Evolutionary conservation across 78 protist genomes (phyloP).

Genomic region (Bigelowiella natans): DNA sequence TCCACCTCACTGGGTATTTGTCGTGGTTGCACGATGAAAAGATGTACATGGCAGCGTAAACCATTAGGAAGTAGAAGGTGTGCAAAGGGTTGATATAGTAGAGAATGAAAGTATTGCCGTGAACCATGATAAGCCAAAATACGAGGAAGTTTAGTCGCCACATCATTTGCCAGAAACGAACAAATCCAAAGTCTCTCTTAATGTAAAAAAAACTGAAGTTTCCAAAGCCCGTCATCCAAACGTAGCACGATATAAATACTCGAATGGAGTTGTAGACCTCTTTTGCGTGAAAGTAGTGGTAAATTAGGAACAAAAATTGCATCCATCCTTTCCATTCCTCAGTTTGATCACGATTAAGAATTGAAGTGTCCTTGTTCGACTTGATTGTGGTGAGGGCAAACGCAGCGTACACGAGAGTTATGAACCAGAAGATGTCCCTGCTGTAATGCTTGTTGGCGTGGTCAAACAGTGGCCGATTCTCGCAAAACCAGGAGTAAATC

Average conservation of each 20-base stretch:
- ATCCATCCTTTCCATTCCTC: constrained; percentile 38
- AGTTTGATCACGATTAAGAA: background rate
- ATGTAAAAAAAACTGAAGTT: constrained; percentile 28
- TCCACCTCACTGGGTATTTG: background rate
- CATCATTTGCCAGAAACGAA: constrained; percentile 22
- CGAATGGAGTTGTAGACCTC: constrained; percentile 46
- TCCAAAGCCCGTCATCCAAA: constrained; percentile 68
- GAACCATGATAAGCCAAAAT: background rate
- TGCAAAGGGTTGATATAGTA: constrained; percentile 48
- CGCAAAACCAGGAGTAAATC: background rate
- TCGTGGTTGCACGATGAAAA: background rate
- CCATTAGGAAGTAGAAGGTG: constrained; percentile 33
- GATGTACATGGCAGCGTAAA: background rate
- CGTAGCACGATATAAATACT: constrained; percentile 51
- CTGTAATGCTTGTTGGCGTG: background rate
- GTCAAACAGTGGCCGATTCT: background rate
- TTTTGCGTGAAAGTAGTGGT: constrained; percentile 48
- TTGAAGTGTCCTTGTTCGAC: background rate
- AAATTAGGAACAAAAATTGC: constrained; percentile 51
- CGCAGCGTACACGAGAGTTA: background rate
- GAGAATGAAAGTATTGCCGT: constrained; percentile 16
- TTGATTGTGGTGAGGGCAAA: background rate
- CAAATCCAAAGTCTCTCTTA: background rate
- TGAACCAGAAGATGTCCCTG: background rate
- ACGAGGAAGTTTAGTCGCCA: background rate